These are phyloP conservation scores for Mycena galericulata DNA, from an alignment of 768 basidiomycete genomes.

Conservation along the genomic window DNA sequence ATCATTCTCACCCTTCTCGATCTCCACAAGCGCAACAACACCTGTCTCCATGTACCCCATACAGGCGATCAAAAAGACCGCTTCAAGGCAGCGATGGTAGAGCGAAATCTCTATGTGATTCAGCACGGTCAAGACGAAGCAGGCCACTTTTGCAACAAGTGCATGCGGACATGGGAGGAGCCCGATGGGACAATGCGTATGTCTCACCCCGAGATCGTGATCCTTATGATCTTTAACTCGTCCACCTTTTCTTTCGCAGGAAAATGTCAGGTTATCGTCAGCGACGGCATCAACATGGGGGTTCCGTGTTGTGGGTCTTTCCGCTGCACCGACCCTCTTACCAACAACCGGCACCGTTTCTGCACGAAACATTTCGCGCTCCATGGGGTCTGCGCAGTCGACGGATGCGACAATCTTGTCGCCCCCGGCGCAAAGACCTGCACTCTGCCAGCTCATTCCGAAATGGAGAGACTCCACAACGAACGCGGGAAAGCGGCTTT, in stretches of 20 bases:
- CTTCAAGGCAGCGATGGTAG: slow-evolving; percentile 6
- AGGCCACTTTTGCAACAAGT: slow-evolving; percentile 11
- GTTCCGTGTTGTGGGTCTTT: slow-evolving; percentile 19
- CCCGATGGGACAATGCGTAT: background rate
- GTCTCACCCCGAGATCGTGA: too few species aligned
- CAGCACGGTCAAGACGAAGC: background rate
- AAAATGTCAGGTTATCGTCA: slow-evolving; percentile 26
- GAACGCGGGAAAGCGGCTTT: slow-evolving; percentile 18
- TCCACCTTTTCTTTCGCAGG: background rate
- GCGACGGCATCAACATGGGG: slow-evolving; percentile 33
- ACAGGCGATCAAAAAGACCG: slow-evolving; percentile 1
- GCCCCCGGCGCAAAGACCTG: background rate
- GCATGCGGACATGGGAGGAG: background rate
- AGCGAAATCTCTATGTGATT: background rate
- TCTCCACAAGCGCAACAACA: background rate
- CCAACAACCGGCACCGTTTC: slow-evolving; percentile 32
- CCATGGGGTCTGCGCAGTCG: background rate
- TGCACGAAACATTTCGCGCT: slow-evolving; percentile 11
- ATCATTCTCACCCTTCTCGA: too few species aligned
- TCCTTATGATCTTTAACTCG: too few species aligned
- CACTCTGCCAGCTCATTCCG: background rate
- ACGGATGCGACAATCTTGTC: background rate
- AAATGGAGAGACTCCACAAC: background rate
- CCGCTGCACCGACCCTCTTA: slow-evolving; percentile 20
- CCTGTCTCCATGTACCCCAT: slow-evolving; percentile 28